Evolutionary conservation across 2,329 filamentous ascomycete species (phyloP).

Genomic region (Colletotrichum agaves): DNA sequence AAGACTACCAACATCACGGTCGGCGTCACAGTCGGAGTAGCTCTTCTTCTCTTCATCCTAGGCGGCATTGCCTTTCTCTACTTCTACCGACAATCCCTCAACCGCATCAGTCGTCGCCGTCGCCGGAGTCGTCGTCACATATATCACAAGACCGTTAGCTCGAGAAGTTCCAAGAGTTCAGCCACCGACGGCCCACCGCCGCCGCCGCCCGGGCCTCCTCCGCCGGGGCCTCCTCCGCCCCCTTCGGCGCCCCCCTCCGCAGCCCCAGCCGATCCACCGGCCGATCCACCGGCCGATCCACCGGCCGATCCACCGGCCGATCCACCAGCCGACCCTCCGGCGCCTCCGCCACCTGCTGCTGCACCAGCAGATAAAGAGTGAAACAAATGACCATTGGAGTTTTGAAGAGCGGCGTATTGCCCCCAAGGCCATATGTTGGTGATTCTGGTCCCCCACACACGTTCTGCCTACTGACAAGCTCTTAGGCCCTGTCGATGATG

Average conservation of each 20-base stretch:
- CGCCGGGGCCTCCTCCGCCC: constrained; percentile 3
- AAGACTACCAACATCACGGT: constrained; percentile 54
- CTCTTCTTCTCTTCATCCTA: constrained; percentile 53
- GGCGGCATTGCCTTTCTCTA: constrained; percentile 51
- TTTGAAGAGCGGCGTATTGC: not conserved
- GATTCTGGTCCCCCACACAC: no score
- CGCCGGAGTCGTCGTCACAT: constrained; percentile 38
- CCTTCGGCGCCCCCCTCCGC: constrained; percentile 9
- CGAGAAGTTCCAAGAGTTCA: constrained; percentile 50
- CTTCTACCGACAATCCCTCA: constrained; percentile 52
- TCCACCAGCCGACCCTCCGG: constrained; percentile 12
- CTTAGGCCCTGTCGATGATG: not conserved
- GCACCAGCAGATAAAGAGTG: constrained; percentile 26
- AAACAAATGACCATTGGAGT: not conserved
- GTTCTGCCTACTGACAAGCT: not conserved
- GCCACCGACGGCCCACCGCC: constrained; percentile 19
- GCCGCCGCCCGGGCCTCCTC: constrained; percentile 2
- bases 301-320: constrained; percentile 12
- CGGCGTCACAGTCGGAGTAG: constrained; percentile 55
- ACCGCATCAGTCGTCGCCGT: constrained; percentile 45
- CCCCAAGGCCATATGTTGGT: not conserved
- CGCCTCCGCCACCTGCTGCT: constrained; percentile 10
- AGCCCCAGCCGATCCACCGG: constrained; percentile 17
- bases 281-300: constrained; percentile 13
- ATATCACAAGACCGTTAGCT: constrained; percentile 45